These are phyloP conservation scores for Chlorella variabilis DNA, from an alignment of 163 green algal genomes.

Conservation along the genomic window DNA sequence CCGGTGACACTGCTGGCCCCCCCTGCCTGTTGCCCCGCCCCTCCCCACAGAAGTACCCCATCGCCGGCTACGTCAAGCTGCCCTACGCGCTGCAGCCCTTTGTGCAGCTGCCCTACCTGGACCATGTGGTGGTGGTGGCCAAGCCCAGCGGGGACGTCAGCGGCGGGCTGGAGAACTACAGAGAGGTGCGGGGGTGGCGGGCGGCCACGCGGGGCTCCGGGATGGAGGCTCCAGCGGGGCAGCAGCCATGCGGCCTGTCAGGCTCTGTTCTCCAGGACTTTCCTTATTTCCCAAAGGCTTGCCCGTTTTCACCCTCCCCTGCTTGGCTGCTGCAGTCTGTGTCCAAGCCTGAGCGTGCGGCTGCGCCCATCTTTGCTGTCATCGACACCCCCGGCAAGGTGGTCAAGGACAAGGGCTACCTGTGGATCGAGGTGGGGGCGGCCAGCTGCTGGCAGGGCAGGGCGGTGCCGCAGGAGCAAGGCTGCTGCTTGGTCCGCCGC, in stretches of 20 bases:
- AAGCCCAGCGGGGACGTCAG: constrained; percentile 40
- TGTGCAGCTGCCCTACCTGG: constrained; percentile 41
- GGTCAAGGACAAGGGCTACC: constrained; percentile 43
- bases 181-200: constrained; percentile 17
- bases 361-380: constrained; percentile 50
- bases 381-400: constrained; percentile 39
- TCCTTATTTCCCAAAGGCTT: no score
- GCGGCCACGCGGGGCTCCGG: no score
- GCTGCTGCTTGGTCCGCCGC: no score
- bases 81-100: constrained; percentile 45
- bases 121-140: constrained; percentile 49
- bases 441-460: not conserved
- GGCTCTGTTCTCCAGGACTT: not conserved
- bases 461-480: not conserved
- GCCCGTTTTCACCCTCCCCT: no score
- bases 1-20: not conserved
- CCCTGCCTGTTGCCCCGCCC: no score
- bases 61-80: constrained; percentile 47
- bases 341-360: constrained; percentile 36
- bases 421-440: constrained; percentile 39
- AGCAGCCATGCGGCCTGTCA: no score
- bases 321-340: not conserved
- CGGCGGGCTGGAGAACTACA: constrained; percentile 41
- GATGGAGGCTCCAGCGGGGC: no score
- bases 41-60: constrained; percentile 36